Evolutionary conservation across 257 asterid genomes (phyloP), one percentile per base, ranked within the genome.

Genomic region (Gynochthodes officinalis): DNA sequence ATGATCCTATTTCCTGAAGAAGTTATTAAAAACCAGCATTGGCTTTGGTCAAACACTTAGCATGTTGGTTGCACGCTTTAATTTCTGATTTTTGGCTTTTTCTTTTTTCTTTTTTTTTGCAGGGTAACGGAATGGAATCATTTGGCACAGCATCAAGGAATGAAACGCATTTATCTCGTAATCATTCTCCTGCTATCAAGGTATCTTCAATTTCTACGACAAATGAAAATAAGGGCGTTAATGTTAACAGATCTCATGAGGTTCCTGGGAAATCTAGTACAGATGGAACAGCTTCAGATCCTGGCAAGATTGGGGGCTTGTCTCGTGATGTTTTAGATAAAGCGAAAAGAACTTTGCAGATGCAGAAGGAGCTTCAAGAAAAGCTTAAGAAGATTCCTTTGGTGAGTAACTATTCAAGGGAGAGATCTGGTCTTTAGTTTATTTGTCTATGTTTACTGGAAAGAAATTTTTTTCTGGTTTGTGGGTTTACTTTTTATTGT

Each of bases 211-310:
- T 88, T 89, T 84, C 89, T 79, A 89, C 88, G 89, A 89, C 95
- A 89, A 89, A 90, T 89, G 97, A 95, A 95, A 95, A 89, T 91
- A 92, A 87, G 94, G 96, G 97, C 91, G 95, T 87, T 95, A 92
- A 88, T 92, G 83, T 68, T 90, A 90, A 81, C 97, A 85, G 98
- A 90, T 90, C 88, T 95, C 92, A 95, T 90, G 97, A 86, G 99
- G 97, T 87, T 92, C 93, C 92, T 92, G 99, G 97, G 95, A 90
- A 91, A 88, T 90, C 90, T 81, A 92, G 98, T 92, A 92, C 99
- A 90, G 99, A 91, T 92, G 92, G 90, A 86, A 82, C 86, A 78
- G 82, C 90, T 87, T 73, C 88, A 72, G 89, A 81, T 82, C 88
- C 85, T 65, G 89, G 91, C 85, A 89, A 85, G 89, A 80, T 82